Evolutionary conservation across 371 early-diverging fungal genomes (phyloP).

Genomic region (Gilbertella persicaria): DNA sequence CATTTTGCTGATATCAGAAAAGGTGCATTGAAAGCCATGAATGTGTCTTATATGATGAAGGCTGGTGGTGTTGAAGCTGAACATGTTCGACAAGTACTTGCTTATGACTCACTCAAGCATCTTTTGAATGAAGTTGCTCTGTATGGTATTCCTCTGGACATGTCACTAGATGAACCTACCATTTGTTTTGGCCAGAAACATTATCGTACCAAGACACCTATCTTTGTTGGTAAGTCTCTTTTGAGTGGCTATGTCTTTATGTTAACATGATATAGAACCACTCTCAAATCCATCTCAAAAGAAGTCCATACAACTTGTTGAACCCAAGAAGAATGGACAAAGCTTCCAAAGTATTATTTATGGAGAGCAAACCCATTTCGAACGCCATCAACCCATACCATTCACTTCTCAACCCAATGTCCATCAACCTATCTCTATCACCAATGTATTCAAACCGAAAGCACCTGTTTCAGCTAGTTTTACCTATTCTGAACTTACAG

Average conservation of each 20-base stretch:
- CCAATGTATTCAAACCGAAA: background rate
- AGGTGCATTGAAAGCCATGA: conserved; percentile 76
- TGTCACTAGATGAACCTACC: conserved; percentile 14
- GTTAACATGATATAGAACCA: conserved; percentile 29
- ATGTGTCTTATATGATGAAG: conserved; percentile 54
- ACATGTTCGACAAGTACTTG: conserved; percentile 27
- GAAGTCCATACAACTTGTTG: conserved; percentile 31
- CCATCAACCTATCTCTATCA: background rate
- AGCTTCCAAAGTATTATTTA: conserved; percentile 31
- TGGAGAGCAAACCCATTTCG: background rate
- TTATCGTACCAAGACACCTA: conserved; percentile 12
- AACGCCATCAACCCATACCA: background rate
- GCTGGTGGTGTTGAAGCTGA: conserved; percentile 46
- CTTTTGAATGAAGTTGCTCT: conserved; percentile 28
- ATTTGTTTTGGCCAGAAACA: conserved; percentile 39
- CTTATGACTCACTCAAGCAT: conserved; percentile 37
- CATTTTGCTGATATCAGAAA: conserved; percentile 76
- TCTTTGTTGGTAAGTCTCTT: conserved; percentile 36
- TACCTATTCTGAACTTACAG: background rate
- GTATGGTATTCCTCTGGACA: conserved; percentile 38
- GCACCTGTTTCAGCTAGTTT: background rate
- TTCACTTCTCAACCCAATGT: conserved; percentile 1
- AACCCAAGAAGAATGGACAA: conserved; percentile 36
- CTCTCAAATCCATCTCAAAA: conserved; percentile 35
- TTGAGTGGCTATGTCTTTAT: background rate